phyloP scores from a whole-genome alignment of 345 rosid species.

The Camelina hispida region DNA sequence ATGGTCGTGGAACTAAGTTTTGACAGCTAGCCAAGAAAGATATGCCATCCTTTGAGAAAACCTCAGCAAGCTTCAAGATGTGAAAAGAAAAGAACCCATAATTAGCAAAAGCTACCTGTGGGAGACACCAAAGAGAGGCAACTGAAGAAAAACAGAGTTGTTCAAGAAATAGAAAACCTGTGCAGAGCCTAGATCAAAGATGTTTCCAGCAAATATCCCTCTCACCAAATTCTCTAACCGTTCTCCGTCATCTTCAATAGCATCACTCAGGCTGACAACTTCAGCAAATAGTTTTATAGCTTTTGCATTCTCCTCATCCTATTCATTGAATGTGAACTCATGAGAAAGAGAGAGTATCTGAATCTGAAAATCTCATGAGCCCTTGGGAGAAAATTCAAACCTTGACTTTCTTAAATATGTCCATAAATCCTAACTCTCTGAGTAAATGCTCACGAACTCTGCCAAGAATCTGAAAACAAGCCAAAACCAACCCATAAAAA shows the following conservation, averaged over 20 bases:
- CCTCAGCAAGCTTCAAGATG: slow-evolving; percentile 90
- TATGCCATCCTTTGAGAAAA: slow-evolving; percentile 91
- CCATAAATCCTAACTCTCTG: slow-evolving; percentile 89
- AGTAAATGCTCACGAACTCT: slow-evolving; percentile 82
- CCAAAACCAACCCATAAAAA: slow-evolving; percentile 25
- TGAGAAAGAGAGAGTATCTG: slow-evolving; percentile 11
- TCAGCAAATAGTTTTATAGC: slow-evolving; percentile 82
- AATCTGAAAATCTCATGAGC: not conserved
- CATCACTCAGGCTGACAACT: slow-evolving; percentile 76
- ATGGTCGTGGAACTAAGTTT: slow-evolving; percentile 88
- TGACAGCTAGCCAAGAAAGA: slow-evolving; percentile 88
- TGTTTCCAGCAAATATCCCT: slow-evolving; percentile 97
- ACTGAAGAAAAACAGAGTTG: not conserved
- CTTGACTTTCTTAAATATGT: slow-evolving; percentile 98
- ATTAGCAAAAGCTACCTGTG: not conserved
- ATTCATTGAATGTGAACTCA: slow-evolving; percentile 25
- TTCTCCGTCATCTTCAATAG: slow-evolving; percentile 68
- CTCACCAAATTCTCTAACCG: slow-evolving; percentile 78
- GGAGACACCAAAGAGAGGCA: slow-evolving; percentile 11
- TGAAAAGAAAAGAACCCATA: slow-evolving; percentile 4
- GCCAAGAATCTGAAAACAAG: slow-evolving; percentile 74
- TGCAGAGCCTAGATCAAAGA: slow-evolving; percentile 97
- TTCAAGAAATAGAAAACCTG: slow-evolving; percentile 54
- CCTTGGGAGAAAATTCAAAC: slow-evolving; percentile 44
- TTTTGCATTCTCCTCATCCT: slow-evolving; percentile 98